Conservation (phyloP, 352 stramenopile genomes). For the Phytopythium aichiense region DNA sequence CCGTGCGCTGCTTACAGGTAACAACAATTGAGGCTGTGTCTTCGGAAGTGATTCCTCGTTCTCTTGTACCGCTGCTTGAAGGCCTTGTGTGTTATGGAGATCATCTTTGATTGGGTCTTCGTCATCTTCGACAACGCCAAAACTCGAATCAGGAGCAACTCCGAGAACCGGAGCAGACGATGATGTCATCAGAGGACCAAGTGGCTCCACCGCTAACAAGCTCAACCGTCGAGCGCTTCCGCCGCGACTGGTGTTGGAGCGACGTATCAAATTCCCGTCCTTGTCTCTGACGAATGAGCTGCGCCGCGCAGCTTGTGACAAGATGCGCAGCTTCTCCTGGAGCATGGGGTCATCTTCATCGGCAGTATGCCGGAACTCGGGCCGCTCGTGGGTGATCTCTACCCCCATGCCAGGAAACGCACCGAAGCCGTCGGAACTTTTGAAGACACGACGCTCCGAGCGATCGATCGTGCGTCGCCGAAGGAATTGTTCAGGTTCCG, state of each 20-base stretch:
- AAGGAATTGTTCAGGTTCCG: slow-evolving; percentile 57
- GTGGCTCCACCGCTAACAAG: not conserved
- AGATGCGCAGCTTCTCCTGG: slow-evolving; percentile 14
- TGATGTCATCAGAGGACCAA: slow-evolving; percentile 8
- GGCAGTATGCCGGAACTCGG: slow-evolving; percentile 8
- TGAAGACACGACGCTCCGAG: slow-evolving; percentile 37
- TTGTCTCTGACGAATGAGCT: slow-evolving; percentile 15
- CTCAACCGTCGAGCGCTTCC: slow-evolving; percentile 4
- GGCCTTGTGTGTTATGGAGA: not conserved
- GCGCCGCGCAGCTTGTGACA: slow-evolving; percentile 11
- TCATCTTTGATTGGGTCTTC: not conserved
- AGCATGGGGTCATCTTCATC: not conserved
- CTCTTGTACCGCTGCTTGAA: not conserved
- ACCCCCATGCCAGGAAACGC: slow-evolving; percentile 38
- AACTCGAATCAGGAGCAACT: not conserved
- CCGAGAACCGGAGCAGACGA: slow-evolving; percentile 14
- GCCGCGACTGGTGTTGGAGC: not conserved
- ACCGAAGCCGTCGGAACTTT: slow-evolving; percentile 28
- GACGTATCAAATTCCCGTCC: slow-evolving; percentile 12
- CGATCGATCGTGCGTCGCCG: slow-evolving; percentile 23
- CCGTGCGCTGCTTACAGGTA: not conserved
- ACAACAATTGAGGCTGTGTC: not conserved
- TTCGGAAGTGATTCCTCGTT: not conserved
- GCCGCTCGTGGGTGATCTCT: slow-evolving; percentile 56
- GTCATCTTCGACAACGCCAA: not conserved